These are phyloP conservation scores for Geosmithia morbida DNA, from an alignment of 2,329 filamentous ascomycete species.

Conservation along the genomic window DNA sequence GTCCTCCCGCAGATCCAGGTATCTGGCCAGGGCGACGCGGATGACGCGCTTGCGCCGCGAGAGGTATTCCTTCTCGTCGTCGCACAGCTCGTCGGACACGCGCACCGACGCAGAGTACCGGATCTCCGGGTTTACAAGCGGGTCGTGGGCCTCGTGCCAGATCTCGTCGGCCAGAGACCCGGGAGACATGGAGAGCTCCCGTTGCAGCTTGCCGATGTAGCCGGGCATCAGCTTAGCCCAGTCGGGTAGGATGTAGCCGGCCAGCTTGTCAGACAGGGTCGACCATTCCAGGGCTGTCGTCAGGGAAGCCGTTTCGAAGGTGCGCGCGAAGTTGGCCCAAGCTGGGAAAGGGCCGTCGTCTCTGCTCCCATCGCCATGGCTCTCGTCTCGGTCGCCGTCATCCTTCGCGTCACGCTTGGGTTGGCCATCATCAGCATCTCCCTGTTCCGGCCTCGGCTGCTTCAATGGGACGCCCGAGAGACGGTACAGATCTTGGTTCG, in stretches of 20 bases:
- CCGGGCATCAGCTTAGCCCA: slow-evolving; percentile 69
- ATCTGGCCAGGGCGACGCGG: slow-evolving; percentile 61
- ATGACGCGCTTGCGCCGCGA: slow-evolving; percentile 53
- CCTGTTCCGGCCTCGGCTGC: neutral
- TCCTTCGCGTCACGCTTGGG: neutral
- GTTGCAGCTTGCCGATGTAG: slow-evolving; percentile 70
- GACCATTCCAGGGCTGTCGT: slow-evolving; percentile 41
- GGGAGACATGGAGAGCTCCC: slow-evolving; percentile 73
- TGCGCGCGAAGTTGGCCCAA: slow-evolving; percentile 31
- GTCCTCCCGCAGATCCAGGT: slow-evolving; percentile 62
- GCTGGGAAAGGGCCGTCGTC: slow-evolving; percentile 18
- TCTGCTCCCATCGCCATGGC: slow-evolving; percentile 7
- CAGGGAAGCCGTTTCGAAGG: slow-evolving; percentile 38
- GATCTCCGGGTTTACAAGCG: slow-evolving; percentile 76
- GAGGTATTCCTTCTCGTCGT: slow-evolving; percentile 68
- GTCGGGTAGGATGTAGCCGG: slow-evolving; percentile 61
- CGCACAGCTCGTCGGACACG: slow-evolving; percentile 66
- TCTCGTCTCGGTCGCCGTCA: slow-evolving; percentile 1
- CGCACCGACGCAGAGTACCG: slow-evolving; percentile 67
- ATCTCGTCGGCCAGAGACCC: slow-evolving; percentile 87
- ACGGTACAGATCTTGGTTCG: slow-evolving; percentile 1
- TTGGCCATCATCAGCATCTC: neutral
- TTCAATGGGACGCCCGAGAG: neutral
- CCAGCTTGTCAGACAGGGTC: slow-evolving; percentile 41
- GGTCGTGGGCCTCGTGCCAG: slow-evolving; percentile 81